Percentiles rank a stretch among this genome's conserved stretches.
Conservation (phyloP, 306 rosid species). For the Casuarina equisetifolia region DNA sequence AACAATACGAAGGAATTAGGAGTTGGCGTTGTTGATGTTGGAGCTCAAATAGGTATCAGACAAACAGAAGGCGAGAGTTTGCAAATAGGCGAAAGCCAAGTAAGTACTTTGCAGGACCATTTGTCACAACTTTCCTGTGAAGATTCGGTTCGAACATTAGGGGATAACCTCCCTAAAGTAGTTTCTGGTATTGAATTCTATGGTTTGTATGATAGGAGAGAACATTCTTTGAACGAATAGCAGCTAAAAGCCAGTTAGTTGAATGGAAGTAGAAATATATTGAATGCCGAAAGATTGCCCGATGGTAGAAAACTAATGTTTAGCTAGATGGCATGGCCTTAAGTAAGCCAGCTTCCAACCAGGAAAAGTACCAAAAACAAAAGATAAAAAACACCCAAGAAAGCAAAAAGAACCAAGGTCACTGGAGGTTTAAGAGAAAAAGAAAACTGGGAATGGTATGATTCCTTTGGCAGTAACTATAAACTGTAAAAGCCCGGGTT, state of each 20-base stretch:
- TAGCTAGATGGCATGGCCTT: not conserved
- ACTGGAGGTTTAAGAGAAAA: not conserved
- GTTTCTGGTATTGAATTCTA: slow-evolving; percentile 47
- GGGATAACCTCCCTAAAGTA: slow-evolving; percentile 44
- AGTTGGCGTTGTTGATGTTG: slow-evolving; percentile 29
- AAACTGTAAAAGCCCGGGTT: too few species aligned
- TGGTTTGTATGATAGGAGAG: slow-evolving; percentile 61
- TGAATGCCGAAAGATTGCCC: slow-evolving; percentile 28
- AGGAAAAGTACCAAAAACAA: not conserved
- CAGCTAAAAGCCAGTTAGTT: slow-evolving; percentile 35
- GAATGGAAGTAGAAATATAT: slow-evolving; percentile 42
- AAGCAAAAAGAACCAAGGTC: not conserved
- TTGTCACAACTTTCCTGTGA: slow-evolving; percentile 61
- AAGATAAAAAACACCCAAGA: not conserved
- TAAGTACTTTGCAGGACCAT: slow-evolving; percentile 54
- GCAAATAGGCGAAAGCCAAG: slow-evolving; percentile 38
- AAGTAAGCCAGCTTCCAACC: not conserved
- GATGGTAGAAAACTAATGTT: slow-evolving; percentile 13
- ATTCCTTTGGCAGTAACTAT: too few species aligned
- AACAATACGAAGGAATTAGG: slow-evolving; percentile 1
- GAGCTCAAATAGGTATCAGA: slow-evolving; percentile 34
- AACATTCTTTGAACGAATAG: slow-evolving; percentile 40
- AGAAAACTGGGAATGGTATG: not conserved
- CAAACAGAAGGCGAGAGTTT: slow-evolving; percentile 28
- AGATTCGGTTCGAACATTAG: slow-evolving; percentile 30